Evolutionary conservation across 2,329 filamentous ascomycete genomes (phyloP).

Genomic region (Alternaria gansuensis): DNA sequence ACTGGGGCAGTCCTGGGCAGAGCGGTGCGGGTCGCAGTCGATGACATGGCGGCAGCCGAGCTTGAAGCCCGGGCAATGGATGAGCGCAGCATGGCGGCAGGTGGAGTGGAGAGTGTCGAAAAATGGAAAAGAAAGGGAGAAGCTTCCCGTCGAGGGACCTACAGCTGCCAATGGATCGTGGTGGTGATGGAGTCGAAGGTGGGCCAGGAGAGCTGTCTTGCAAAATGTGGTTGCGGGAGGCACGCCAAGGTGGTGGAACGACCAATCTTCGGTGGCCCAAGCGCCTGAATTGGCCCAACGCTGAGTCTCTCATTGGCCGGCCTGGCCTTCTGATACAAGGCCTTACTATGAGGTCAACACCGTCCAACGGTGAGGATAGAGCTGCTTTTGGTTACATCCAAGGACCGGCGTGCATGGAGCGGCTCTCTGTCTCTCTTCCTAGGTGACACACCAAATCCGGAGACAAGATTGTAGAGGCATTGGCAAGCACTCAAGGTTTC

Average conservation of each 20-base stretch:
- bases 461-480: not conserved
- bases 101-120: constrained; percentile 53
- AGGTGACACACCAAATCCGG: not conserved
- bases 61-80: constrained; percentile 51
- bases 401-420: not conserved
- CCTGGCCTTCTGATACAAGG: not conserved
- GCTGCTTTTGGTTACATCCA: not conserved
- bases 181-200: constrained; percentile 44
- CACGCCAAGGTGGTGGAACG: constrained; percentile 28
- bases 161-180: constrained; percentile 51
- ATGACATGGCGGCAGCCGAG: constrained; percentile 49
- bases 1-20: constrained; percentile 47
- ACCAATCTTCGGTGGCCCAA: constrained; percentile 16
- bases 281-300: constrained; percentile 11
- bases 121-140: constrained; percentile 44
- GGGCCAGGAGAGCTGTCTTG: constrained; percentile 35
- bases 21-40: constrained; percentile 49
- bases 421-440: not conserved
- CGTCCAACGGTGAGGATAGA: not conserved
- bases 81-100: constrained; percentile 53
- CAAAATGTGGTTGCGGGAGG: constrained; percentile 28
- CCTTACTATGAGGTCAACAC: not conserved
- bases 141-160: constrained; percentile 49
- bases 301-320: constrained; percentile 3
- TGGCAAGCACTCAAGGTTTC: not conserved